Percentiles rank a stretch among this genome's conserved stretches.
Conservation (phyloP, 371 early-diverging fungal species). For the Saksenaea vasiformis region DNA sequence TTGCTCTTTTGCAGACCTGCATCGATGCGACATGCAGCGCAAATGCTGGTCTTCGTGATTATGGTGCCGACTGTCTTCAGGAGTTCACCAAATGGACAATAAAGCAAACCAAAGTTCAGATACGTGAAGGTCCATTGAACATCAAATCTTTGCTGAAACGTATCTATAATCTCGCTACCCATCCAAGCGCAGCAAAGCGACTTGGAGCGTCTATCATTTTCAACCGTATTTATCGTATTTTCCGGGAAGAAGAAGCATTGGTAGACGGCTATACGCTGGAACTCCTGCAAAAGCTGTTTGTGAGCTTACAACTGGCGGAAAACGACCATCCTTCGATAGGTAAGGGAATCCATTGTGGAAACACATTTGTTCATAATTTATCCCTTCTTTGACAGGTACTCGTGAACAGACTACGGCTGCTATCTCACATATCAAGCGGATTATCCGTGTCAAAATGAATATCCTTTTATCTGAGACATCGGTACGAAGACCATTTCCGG, state of each 20-base stretch:
- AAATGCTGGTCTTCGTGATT: constrained; percentile 67
- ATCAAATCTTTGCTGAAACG: constrained; percentile 70
- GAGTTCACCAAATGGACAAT: constrained; percentile 81
- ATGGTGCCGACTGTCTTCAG: constrained; percentile 72
- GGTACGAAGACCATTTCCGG: constrained; percentile 54
- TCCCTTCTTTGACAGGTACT: constrained; percentile 38
- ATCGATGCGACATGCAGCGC: constrained; percentile 66
- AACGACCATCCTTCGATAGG: constrained; percentile 64
- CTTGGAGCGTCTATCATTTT: constrained; percentile 73
- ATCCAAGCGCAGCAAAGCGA: constrained; percentile 65
- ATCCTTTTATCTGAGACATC: constrained; percentile 46
- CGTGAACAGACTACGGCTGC: constrained; percentile 56
- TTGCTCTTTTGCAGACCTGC: constrained; percentile 67
- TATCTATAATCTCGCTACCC: constrained; percentile 62
- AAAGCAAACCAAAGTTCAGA: constrained; percentile 59
- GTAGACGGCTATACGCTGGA: constrained; percentile 72
- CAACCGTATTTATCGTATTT: constrained; percentile 69
- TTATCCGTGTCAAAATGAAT: constrained; percentile 49
- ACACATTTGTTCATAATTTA: not conserved
- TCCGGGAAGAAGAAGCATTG: constrained; percentile 63
- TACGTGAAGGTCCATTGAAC: constrained; percentile 57
- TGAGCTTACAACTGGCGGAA: constrained; percentile 64
- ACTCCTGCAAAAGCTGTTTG: constrained; percentile 67
- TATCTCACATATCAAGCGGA: constrained; percentile 61
- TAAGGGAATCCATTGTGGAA: constrained; percentile 5